These are phyloP conservation scores for Funneliformis geosporum DNA, from an alignment of 192 early-diverging fungal genomes.

Conservation along the genomic window DNA sequence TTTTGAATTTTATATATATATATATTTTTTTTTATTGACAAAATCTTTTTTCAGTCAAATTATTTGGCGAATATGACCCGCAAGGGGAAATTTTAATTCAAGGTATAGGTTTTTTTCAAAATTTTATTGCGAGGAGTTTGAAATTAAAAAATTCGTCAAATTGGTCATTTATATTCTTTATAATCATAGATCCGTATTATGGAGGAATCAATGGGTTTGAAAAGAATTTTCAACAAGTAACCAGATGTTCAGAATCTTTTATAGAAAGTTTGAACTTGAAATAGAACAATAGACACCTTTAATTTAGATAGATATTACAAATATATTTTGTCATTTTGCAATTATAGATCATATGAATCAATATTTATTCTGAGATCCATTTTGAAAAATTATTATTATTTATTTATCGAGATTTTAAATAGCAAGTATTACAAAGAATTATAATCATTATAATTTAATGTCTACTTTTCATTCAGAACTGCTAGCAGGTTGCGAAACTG, in stretches of 20 bases:
- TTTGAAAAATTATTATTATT: background rate
- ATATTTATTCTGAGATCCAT: background rate
- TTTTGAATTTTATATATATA: conserved; percentile 11
- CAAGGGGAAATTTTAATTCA: conserved; percentile 70
- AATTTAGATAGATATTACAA: background rate
- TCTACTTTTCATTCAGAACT: background rate
- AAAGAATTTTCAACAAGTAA: conserved; percentile 73
- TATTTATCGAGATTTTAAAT: background rate
- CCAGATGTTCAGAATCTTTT: conserved; percentile 69
- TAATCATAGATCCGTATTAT: conserved; percentile 58
- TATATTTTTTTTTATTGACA: background rate
- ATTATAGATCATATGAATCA: background rate
- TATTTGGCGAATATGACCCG: conserved; percentile 83
- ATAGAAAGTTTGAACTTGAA: conserved; percentile 53
- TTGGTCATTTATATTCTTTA: background rate
- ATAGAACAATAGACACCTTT: conserved; percentile 18
- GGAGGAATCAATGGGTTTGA: conserved; percentile 75
- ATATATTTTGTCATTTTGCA: background rate
- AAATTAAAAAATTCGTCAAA: background rate
- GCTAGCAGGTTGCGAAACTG: background rate
- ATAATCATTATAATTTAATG: background rate
- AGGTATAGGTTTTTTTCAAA: conserved; percentile 48
- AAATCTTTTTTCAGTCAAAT: conserved; percentile 42
- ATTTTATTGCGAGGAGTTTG: background rate
- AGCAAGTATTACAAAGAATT: background rate